Evolutionary conservation across 2,329 filamentous ascomycete genomes (phyloP), one percentile per base, ranked within the genome.

Genomic region (Sporothrix curviconia): DNA sequence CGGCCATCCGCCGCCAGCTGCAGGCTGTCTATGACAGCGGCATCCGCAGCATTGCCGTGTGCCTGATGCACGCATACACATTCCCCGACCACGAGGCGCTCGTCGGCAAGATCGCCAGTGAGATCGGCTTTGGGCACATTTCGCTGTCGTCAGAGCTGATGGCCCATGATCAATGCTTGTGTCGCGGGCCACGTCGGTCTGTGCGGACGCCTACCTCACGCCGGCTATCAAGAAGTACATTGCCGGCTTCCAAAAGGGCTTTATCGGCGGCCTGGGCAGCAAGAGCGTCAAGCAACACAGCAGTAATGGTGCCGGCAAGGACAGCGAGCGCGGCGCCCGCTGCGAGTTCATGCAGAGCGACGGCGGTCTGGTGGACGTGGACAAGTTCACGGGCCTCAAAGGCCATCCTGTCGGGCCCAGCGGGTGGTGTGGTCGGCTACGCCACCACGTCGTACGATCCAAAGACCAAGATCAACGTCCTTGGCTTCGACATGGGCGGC

Each of bases 331-430:
- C 15, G 87, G 87, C 4, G 89, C 90, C 3, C 78, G 92, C 61
- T 96, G 92, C 72, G 91, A 96, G 69, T 96, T 96, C 64, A 96
- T 96, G 91, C 90, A 96, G 70, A 91, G 87, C 9, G 89, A 95
- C 62, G 90, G 89, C 22, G 83, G 84, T 0, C 69, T 86, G 2
- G 82, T 86, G 0, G 87, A 91, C 62, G 87, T 91, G 0, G 84
- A 89, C 57, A 85, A 83, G 63, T 95, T 96, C 67, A 92, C 89
- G 0, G 92, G 92, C 0, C 74, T 96, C 4, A 85, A n/a, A 87
- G 65, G 90, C 90, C 2, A 95, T 96, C 59, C 69, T 96, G 2
- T 95, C 90, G 0, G 92, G 92, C 0, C 92, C 92, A 1, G 92
- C 92, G n/a, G 92, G 91, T 32, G 92, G 92, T 40, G 92, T 96